phyloP scores from a whole-genome alignment of 345 rosid species.

The Conringia planisiliqua region DNA sequence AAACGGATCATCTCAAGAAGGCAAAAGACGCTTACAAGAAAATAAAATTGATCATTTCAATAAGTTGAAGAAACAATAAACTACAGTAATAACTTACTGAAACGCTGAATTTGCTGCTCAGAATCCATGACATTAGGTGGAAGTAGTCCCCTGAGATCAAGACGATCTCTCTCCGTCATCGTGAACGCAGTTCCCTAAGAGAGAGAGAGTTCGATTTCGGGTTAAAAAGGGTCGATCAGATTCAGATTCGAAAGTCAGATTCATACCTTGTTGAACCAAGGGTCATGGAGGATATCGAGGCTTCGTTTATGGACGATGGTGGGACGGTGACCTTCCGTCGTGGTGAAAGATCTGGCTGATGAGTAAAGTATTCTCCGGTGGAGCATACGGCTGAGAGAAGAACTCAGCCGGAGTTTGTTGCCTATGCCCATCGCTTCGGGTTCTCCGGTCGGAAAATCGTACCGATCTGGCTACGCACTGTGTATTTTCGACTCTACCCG shows the following conservation, averaged over 20 bases:
- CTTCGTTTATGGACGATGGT: constrained; percentile 94
- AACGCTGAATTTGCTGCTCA: constrained; percentile 87
- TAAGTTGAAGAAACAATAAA: background rate
- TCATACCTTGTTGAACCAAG: constrained; percentile 6
- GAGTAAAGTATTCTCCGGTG: constrained; percentile 30
- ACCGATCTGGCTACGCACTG: constrained; percentile 9
- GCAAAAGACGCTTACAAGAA: no score
- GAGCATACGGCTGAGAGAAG: constrained; percentile 46
- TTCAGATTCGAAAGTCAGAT: no score
- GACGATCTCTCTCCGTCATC: constrained; percentile 92
- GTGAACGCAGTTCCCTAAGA: constrained; percentile 89
- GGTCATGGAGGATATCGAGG: constrained; percentile 93
- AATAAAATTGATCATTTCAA: background rate
- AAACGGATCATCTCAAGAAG: background rate
- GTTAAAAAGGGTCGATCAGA: no score
- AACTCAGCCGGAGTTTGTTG: constrained; percentile 19
- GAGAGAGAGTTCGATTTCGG: no score
- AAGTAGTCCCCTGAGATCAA: constrained; percentile 94
- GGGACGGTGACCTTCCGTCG: constrained; percentile 85
- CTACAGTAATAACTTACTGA: constrained; percentile 50
- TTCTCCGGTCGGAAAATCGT: background rate
- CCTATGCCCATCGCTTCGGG: constrained; percentile 19
- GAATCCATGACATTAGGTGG: constrained; percentile 88
- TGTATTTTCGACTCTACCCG: background rate
- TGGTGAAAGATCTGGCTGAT: constrained; percentile 62